Evolutionary conservation across 148 eudicot genomes (phyloP), one percentile per base, ranked within the genome.

Genomic region (Euryodendron excelsum): DNA sequence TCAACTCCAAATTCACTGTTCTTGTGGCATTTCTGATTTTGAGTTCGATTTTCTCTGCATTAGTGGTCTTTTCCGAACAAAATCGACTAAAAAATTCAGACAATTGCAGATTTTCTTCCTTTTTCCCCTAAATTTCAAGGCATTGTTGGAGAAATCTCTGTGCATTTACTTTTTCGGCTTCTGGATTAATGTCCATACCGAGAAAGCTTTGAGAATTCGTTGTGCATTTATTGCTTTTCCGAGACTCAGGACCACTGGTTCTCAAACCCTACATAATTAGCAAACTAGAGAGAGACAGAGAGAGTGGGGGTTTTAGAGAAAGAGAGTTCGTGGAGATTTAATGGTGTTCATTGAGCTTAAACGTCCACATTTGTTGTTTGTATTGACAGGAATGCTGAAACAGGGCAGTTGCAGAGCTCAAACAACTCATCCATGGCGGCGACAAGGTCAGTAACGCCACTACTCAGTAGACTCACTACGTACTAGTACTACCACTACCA

Each of bases 341-440:
- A 45, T 33, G 30, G 69, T 21, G 69, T 62, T 18, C 9, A 12
- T 3, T n/a, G 45, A 39, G 30, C 2, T 56, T 25, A 36, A n/a
- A 1, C 66, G 2, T 34, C 14, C 21, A 3, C 10, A 27, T 31
- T 77, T 55, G 17, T 74, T 58, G 27, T 59, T 78, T 21, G 3
- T 39, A 21, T 33, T 2, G 34, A 13, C 84, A 84, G 86, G 75
- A 78, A 62, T 58, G 76, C 8, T 25, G 79, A 74, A 81, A 74
- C 66, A 23, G 79, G 50, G 61, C 25, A 77, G 81, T 82, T 87
- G 60, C 85, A 80, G 85, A 84, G 82, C 87, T 79, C 80, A 0
- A 80, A 72, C 37, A 79, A 75, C 86, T 82, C 87, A 80, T 74
- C 87, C 80, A 87, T 85, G 90, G 87, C 79, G 76, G 81, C 56